Percentiles rank a stretch among this genome's conserved stretches.
phyloP scores from a whole-genome alignment of 257 asterid genomes.

The Mentha longifolia region DNA sequence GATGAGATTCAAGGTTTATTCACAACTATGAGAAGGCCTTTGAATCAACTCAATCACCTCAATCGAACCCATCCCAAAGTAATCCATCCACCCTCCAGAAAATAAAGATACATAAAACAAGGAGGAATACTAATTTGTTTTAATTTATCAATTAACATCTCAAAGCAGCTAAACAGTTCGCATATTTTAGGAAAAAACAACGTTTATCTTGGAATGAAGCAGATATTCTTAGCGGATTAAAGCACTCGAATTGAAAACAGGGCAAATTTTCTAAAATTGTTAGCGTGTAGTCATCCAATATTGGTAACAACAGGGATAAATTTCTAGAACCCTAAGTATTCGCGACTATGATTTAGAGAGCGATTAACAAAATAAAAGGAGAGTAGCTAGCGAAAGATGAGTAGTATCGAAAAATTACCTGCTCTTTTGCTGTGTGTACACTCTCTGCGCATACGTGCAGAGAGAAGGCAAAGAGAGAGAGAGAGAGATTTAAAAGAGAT shows the following conservation, averaged over 20 bases:
- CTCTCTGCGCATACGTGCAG: background rate
- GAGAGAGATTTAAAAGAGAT: constrained; percentile 28
- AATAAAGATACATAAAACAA: background rate
- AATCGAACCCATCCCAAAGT: background rate
- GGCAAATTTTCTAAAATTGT: too few relatives aligned
- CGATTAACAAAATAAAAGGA: background rate
- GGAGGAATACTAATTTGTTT: background rate
- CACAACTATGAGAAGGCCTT: background rate
- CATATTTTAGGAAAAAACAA: background rate
- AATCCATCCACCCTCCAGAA: background rate
- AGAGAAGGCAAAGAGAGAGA: constrained; percentile 6
- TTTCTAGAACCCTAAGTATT: constrained; percentile 28
- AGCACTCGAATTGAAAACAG: background rate
- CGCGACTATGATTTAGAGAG: background rate
- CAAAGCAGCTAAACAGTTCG: background rate
- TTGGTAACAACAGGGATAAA: constrained; percentile 2
- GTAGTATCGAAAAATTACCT: constrained; percentile 17
- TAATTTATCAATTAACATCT: background rate
- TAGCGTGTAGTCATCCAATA: background rate
- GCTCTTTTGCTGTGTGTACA: constrained; percentile 6
- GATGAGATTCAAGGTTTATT: background rate
- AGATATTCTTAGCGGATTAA: background rate
- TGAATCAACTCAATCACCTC: background rate
- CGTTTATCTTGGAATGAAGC: constrained; percentile 4
- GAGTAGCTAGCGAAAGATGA: background rate